Evolutionary conservation across 2,329 filamentous ascomycete genomes (phyloP).

Genomic region (Rutstroemia sp.): DNA sequence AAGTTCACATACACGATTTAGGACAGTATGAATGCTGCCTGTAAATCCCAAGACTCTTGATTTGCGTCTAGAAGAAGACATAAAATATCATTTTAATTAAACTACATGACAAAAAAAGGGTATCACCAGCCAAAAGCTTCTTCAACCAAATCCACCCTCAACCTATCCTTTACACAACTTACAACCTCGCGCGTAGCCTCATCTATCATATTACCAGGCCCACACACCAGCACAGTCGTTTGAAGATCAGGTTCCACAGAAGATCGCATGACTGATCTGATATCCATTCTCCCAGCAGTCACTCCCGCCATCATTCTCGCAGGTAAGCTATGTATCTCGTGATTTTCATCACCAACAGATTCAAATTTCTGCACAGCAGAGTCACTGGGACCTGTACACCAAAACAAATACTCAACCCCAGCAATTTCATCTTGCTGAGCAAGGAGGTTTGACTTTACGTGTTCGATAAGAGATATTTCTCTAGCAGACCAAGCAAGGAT

Average conservation of each 20-base stretch:
- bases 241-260: neutral
- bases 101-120: neutral
- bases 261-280: constrained; percentile 16
- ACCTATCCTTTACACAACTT: neutral
- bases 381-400: constrained; percentile 2
- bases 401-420: constrained; percentile 8
- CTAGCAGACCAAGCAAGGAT: constrained; percentile 25
- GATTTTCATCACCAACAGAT: neutral
- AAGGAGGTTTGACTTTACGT: constrained; percentile 19
- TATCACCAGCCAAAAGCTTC: neutral
- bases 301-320: neutral
- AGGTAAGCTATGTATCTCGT: neutral
- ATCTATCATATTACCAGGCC: neutral
- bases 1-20: constrained; percentile 74
- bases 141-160: neutral
- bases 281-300: constrained; percentile 12
- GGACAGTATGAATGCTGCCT: constrained; percentile 63
- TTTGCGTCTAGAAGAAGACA: too few species aligned
- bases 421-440: constrained; percentile 11
- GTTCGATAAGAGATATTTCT: constrained; percentile 20
- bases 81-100: too few species aligned
- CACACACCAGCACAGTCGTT: constrained; percentile 3
- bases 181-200: neutral
- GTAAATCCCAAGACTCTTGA: constrained; percentile 55
- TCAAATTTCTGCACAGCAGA: neutral